phyloP scores from a whole-genome alignment of 768 basidiomycete genomes.

The Auriscalpium microsporum region DNA sequence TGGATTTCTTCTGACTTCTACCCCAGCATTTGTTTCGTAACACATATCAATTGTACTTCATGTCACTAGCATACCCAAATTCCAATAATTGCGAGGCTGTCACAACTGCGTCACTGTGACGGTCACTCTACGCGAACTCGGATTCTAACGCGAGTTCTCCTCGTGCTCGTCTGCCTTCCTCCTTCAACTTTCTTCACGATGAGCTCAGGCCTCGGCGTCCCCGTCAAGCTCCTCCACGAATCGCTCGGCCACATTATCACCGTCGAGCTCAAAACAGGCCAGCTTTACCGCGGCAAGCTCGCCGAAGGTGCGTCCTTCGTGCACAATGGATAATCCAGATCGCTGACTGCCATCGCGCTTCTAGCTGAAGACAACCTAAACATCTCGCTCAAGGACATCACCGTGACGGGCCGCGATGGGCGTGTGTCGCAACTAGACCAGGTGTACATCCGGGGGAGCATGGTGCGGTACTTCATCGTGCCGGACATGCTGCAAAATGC shows the following conservation, averaged over 20 bases:
- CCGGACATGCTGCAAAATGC: conserved; percentile 99
- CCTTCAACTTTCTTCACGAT: conserved; percentile 21
- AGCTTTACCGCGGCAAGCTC: conserved; percentile 93
- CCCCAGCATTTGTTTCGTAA: too few species aligned
- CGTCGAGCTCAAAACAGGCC: conserved; percentile 97
- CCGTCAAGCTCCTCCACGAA: conserved; percentile 94
- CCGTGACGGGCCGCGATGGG: conserved; percentile 95
- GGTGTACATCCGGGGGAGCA: conserved; percentile 97
- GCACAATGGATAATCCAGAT: neutral
- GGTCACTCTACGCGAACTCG: too few species aligned
- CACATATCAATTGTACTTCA: too few species aligned
- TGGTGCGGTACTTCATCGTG: conserved; percentile 98
- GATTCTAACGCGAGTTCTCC: neutral
- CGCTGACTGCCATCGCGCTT: conserved; percentile 8
- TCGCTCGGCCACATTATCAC: conserved; percentile 94
- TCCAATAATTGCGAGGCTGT: too few species aligned
- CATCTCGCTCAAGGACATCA: conserved; percentile 93
- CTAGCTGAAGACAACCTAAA: conserved; percentile 97
- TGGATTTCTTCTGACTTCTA: too few species aligned
- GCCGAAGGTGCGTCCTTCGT: conserved; percentile 69
- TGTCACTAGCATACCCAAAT: too few species aligned
- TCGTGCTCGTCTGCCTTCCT: neutral
- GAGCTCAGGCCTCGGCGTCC: conserved; percentile 73
- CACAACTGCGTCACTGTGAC: too few species aligned
- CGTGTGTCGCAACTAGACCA: conserved; percentile 98